Percentiles rank a stretch among this genome's conserved stretches.
Evolutionary conservation across 768 basidiomycete species (phyloP).

Genomic region (Jaapia argillacea): DNA sequence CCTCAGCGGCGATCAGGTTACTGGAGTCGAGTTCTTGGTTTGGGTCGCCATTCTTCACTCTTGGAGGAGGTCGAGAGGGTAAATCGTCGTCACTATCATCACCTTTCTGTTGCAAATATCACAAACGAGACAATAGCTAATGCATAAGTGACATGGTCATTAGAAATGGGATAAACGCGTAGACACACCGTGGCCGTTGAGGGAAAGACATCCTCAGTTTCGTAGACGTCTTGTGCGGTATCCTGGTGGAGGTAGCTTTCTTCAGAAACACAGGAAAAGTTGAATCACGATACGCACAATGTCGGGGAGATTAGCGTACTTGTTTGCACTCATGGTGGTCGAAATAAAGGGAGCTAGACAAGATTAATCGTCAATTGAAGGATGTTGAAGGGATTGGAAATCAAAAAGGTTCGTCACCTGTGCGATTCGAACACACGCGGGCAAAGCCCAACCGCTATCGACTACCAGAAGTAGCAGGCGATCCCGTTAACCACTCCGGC

Average conservation of each 20-base stretch:
- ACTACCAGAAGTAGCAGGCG: slow-evolving; percentile 50
- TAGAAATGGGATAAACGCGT: not conserved
- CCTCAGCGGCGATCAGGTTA: slow-evolving; percentile 50
- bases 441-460: slow-evolving; percentile 21
- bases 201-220: slow-evolving; percentile 74
- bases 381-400: not conserved
- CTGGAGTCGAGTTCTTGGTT: slow-evolving; percentile 65
- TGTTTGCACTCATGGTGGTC: slow-evolving; percentile 48
- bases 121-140: no score
- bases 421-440: slow-evolving; percentile 23
- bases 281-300: slow-evolving; percentile 46
- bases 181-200: slow-evolving; percentile 39
- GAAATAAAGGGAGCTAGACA: slow-evolving; percentile 3
- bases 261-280: no score
- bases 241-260: slow-evolving; percentile 39
- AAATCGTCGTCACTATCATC: slow-evolving; percentile 64
- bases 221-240: slow-evolving; percentile 86
- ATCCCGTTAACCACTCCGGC: slow-evolving; percentile 84
- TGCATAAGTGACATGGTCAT: not conserved
- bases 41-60: slow-evolving; percentile 27
- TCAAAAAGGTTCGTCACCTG: slow-evolving; percentile 18
- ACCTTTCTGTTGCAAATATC: slow-evolving; percentile 34
- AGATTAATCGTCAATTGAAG: not conserved
- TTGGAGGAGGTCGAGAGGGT: slow-evolving; percentile 27
- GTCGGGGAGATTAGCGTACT: slow-evolving; percentile 87